phyloP scores from a whole-genome alignment of 225 moss, liverwort and hornwort species.

The Asterella californica region DNA sequence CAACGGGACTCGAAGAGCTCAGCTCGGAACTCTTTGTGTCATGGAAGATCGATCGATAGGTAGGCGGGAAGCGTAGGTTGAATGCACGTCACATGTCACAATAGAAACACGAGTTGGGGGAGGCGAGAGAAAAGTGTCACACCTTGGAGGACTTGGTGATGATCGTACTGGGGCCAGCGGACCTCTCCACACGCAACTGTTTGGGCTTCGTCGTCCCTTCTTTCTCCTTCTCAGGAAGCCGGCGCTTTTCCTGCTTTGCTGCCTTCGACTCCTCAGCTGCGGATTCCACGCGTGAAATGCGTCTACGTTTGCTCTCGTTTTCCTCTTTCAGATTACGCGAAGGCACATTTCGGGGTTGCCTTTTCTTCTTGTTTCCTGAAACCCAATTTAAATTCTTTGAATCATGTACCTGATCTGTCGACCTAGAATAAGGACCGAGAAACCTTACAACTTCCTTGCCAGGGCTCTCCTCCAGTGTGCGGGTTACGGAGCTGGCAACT shows the following conservation, averaged over 20 bases:
- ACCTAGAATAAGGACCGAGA: background rate
- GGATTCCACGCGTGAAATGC: background rate
- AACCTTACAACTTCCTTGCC: background rate
- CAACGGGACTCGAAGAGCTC: background rate
- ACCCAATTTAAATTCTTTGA: conserved; percentile 24
- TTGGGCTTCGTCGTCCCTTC: conserved; percentile 7
- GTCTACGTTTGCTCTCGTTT: conserved; percentile 12
- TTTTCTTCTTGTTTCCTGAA: conserved; percentile 25
- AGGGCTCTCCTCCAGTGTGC: conserved; percentile 13
- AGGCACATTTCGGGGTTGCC: conserved; percentile 17
- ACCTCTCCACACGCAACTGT: conserved; percentile 8
- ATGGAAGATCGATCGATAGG: background rate
- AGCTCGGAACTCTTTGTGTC: background rate
- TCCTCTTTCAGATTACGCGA: conserved; percentile 13
- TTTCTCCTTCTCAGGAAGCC: conserved; percentile 5
- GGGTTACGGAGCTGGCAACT: conserved; percentile 17
- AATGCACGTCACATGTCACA: background rate
- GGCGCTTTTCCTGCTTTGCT: conserved; percentile 16
- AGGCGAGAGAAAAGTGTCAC: background rate
- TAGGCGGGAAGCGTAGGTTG: background rate
- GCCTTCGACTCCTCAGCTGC: conserved; percentile 1
- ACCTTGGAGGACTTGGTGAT: conserved; percentile 11
- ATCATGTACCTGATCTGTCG: background rate
- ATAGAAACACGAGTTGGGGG: background rate
- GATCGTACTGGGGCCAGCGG: background rate